Percentiles rank a stretch among this genome's conserved stretches.
Evolutionary conservation across 257 asterid genomes (phyloP).

Genomic region (Solanum microdontum): DNA sequence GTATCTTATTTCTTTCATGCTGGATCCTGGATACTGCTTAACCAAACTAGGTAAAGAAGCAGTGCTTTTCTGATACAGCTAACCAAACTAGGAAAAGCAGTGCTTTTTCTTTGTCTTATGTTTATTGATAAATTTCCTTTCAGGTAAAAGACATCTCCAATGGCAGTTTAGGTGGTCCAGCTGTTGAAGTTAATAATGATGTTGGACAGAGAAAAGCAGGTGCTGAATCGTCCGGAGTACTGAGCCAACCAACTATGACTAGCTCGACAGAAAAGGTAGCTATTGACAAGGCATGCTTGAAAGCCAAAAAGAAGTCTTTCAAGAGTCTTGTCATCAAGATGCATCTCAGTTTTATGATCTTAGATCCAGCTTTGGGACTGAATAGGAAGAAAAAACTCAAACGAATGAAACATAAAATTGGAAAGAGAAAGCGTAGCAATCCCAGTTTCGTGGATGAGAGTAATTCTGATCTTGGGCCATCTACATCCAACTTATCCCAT

Average conservation of each 20-base stretch:
- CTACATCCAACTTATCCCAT: slow-evolving; percentile 23
- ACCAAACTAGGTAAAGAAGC: not conserved
- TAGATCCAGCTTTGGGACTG: slow-evolving; percentile 33
- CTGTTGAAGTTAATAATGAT: slow-evolving; percentile 8
- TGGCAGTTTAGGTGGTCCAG: slow-evolving; percentile 8
- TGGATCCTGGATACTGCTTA: not conserved
- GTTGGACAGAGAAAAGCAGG: slow-evolving; percentile 7
- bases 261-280: slow-evolving; percentile 4
- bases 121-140: not conserved
- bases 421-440: slow-evolving; percentile 6
- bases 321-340: slow-evolving; percentile 22
- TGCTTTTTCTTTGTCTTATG: not conserved
- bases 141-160: slow-evolving; percentile 32
- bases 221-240: not conserved
- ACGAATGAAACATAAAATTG: slow-evolving; percentile 14
- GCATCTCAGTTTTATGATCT: slow-evolving; percentile 56
- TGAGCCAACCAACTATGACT: not conserved
- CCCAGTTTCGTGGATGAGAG: slow-evolving; percentile 13
- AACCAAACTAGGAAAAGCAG: not conserved
- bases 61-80: not conserved
- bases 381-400: slow-evolving; percentile 37
- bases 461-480: slow-evolving; percentile 24
- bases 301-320: slow-evolving; percentile 29
- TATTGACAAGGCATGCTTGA: slow-evolving; percentile 11
- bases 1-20: not conserved